Percentiles rank a stretch among this genome's conserved stretches.
These are phyloP conservation scores for Ampelomyces quisqualis DNA, from an alignment of 2,329 filamentous ascomycete species.

Conservation along the genomic window DNA sequence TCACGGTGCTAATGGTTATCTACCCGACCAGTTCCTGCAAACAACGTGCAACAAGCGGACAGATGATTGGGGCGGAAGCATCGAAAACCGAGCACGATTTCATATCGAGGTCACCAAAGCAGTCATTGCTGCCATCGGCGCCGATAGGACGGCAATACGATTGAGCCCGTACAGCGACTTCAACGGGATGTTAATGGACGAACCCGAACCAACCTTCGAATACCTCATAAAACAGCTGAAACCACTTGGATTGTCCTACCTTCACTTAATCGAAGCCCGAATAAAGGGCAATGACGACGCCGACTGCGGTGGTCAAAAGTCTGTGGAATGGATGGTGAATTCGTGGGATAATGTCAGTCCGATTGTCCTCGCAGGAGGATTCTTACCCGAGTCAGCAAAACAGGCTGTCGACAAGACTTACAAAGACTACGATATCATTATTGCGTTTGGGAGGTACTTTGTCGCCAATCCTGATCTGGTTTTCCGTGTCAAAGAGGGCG, in stretches of 20 bases:
- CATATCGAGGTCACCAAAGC: slow-evolving; percentile 55
- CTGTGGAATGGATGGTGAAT: slow-evolving; percentile 22
- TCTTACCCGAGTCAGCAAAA: slow-evolving; percentile 38
- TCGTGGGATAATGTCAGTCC: slow-evolving; percentile 15
- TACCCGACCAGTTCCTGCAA: slow-evolving; percentile 66
- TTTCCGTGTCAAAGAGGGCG: slow-evolving; percentile 45
- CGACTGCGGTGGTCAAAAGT: slow-evolving; percentile 13
- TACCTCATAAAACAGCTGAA: slow-evolving; percentile 56
- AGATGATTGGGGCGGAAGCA: slow-evolving; percentile 50
- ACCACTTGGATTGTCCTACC: slow-evolving; percentile 52
- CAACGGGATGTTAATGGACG: slow-evolving; percentile 62
- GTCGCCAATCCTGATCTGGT: slow-evolving; percentile 52
- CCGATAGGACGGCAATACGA: slow-evolving; percentile 58
- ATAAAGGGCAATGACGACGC: slow-evolving; percentile 48
- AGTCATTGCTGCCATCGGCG: slow-evolving; percentile 54
- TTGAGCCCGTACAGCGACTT: slow-evolving; percentile 62
- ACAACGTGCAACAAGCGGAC: slow-evolving; percentile 56
- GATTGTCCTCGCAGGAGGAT: slow-evolving; percentile 43
- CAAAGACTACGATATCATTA: slow-evolving; percentile 43
- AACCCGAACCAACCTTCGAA: slow-evolving; percentile 63
- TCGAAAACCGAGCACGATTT: slow-evolving; percentile 55
- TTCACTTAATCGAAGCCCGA: slow-evolving; percentile 57
- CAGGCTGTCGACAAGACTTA: slow-evolving; percentile 43
- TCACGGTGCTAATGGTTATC: slow-evolving; percentile 63
- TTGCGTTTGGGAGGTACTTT: slow-evolving; percentile 51